Evolutionary conservation across 1,284 basidiomycete genomes (phyloP).

Genomic region (Apiotrichum domesticum): DNA sequence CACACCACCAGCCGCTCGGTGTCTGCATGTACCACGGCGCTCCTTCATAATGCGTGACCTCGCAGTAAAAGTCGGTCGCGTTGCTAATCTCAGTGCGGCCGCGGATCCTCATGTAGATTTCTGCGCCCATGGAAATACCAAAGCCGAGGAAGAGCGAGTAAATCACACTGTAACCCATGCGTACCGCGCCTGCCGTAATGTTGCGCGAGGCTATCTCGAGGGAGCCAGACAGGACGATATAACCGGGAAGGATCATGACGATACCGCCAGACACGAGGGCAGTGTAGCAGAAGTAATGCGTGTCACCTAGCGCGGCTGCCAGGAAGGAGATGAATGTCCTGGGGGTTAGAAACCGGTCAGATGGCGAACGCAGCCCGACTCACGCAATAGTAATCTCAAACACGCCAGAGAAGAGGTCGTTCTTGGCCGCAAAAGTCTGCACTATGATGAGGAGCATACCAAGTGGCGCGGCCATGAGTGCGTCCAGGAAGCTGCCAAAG

Average conservation of each 20-base stretch:
- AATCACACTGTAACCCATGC: conserved; percentile 65
- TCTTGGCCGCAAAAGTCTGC: conserved; percentile 67
- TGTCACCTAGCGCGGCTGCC: conserved; percentile 67
- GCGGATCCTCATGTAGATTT: conserved; percentile 59
- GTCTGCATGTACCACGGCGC: conserved; percentile 50
- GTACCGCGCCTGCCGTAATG: conserved; percentile 76
- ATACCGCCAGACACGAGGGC: conserved; percentile 79
- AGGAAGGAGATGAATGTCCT: conserved; percentile 63
- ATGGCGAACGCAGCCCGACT: neutral
- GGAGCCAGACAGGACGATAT: conserved; percentile 71
- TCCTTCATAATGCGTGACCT: conserved; percentile 52
- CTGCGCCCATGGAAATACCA: conserved; percentile 70
- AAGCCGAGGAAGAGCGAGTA: conserved; percentile 68
- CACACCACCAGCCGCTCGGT: conserved; percentile 48
- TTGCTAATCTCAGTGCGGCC: conserved; percentile 48
- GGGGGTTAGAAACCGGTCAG: neutral
- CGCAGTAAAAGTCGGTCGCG: conserved; percentile 58
- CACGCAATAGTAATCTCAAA: conserved; percentile 34
- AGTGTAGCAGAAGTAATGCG: conserved; percentile 71
- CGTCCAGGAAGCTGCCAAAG: conserved; percentile 62
- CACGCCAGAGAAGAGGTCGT: conserved; percentile 83
- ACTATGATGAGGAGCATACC: conserved; percentile 70
- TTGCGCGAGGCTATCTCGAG: conserved; percentile 69
- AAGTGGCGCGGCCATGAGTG: conserved; percentile 66
- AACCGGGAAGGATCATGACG: conserved; percentile 78